Evolutionary conservation across 495 filamentous ascomycete species (phyloP), one percentile per base, ranked within the genome.

Genomic region (Hypoxylon rickii): DNA sequence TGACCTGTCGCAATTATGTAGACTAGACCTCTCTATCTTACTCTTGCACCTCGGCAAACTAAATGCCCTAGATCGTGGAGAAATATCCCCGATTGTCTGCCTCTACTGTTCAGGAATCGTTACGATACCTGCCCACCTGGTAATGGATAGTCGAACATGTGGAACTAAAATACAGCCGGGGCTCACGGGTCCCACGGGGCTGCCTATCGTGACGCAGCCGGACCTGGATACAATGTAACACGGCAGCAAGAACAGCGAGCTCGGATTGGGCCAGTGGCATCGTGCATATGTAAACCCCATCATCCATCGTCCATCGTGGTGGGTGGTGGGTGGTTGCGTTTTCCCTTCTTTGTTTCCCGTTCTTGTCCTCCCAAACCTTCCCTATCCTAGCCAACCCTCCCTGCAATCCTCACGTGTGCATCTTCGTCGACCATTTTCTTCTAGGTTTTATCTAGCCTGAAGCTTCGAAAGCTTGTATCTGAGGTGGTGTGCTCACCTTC

Each of bases 331-430:
- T 45, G 37, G 36, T 5, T 63, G 37, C 42, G 38, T 24, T 54
- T 44, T 43, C 50, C 38, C 32, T 36, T 45, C 31, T 51, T 36
- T 38, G 12, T 40, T 37, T 44, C 44, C 42, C 37, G 32, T 55
- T 44, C 54, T 64, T 51, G 49, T 59, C 60, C 39, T 48, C 34
- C 60, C 60, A 64, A 34, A 49, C 55, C 44, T 43, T 49, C 42
- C 59, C 48, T 55, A 64, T 51, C 55, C 36, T 39, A 51, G 44
- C 38, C 12, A 22, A 11, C 36, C 54, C 42, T 55, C 49, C 31
- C 60, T 63, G 60, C 54, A 55, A 24, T 41, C 29, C 60, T 64
- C 60, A 64, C 60, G 60, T 64, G 60, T 64, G 60, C 54, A 58
- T 58, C 58, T 39, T 29, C 24, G 22, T 26, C 53, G 15, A 39